Conservation (phyloP, 495 filamentous ascomycete species). For the Trichoderma parareesei region DNA sequence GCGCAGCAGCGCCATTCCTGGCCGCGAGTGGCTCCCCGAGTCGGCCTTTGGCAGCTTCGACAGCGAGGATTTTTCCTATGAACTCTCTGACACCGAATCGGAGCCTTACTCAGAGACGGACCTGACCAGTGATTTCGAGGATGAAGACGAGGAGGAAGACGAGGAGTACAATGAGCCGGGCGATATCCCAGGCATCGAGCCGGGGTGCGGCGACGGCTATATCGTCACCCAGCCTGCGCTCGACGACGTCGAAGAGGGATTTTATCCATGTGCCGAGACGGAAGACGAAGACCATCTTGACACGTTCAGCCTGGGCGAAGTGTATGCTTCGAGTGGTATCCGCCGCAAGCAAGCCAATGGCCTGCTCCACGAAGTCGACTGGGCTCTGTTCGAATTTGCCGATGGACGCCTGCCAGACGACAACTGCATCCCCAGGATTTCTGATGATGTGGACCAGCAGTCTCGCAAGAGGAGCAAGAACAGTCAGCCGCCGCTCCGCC, state of each 20-base stretch:
- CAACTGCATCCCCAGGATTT: slow-evolving; percentile 51
- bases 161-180: slow-evolving; percentile 52
- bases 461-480: background rate
- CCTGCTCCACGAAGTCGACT: slow-evolving; percentile 86
- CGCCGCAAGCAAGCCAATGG: slow-evolving; percentile 57
- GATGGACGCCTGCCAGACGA: slow-evolving; percentile 59
- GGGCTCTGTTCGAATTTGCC: slow-evolving; percentile 82
- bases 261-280: slow-evolving; percentile 52
- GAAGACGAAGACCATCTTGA: slow-evolving; percentile 57
- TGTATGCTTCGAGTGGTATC: slow-evolving; percentile 85
- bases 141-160: slow-evolving; percentile 31
- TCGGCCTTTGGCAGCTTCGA: slow-evolving; percentile 24
- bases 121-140: slow-evolving; percentile 36
- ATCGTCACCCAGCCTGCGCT: slow-evolving; percentile 82
- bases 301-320: slow-evolving; percentile 67
- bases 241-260: slow-evolving; percentile 74
- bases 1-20: slow-evolving; percentile 11
- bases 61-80: slow-evolving; percentile 30
- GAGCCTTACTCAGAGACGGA: slow-evolving; percentile 37
- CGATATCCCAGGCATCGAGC: slow-evolving; percentile 74
- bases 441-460: slow-evolving; percentile 29
- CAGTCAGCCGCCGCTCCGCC: slow-evolving; percentile 14
- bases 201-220: slow-evolving; percentile 61
- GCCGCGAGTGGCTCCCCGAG: slow-evolving; percentile 23
- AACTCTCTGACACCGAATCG: slow-evolving; percentile 51